Evolutionary conservation across 2,329 filamentous ascomycete genomes (phyloP).

Genomic region (Trichoderma koningii): DNA sequence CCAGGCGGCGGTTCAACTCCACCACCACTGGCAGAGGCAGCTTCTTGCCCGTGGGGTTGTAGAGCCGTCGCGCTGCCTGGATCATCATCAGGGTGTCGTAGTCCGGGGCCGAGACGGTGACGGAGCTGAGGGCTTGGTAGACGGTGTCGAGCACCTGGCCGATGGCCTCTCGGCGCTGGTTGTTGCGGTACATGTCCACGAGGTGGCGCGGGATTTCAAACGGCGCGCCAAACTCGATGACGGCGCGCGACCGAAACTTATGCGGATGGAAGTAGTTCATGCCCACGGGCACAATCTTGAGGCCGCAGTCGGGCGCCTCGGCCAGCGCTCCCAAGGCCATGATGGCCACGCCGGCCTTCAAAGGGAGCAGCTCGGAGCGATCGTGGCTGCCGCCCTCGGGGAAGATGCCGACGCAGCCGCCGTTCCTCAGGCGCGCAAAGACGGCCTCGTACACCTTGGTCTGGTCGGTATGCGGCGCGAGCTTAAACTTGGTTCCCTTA

Average conservation of each 20-base stretch:
- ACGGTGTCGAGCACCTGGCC: slow-evolving; percentile 82
- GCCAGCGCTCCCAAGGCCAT: slow-evolving; percentile 93
- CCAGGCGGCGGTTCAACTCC: slow-evolving; percentile 87
- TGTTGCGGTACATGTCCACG: slow-evolving; percentile 80
- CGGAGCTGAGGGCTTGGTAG: slow-evolving; percentile 79
- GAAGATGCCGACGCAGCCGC: slow-evolving; percentile 94
- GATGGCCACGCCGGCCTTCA: slow-evolving; percentile 96
- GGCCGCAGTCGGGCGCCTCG: slow-evolving; percentile 78
- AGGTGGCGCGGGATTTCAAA: slow-evolving; percentile 82
- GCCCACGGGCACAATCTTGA: slow-evolving; percentile 94
- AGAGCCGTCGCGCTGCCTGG: slow-evolving; percentile 87
- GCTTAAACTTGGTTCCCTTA: slow-evolving; percentile 78
- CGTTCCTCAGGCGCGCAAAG: slow-evolving; percentile 76
- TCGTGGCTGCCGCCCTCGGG: slow-evolving; percentile 97
- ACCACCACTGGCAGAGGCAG: slow-evolving; percentile 89
- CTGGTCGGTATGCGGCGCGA: slow-evolving; percentile 92
- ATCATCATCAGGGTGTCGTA: slow-evolving; percentile 97
- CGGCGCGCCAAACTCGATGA: slow-evolving; percentile 90
- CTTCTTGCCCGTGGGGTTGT: slow-evolving; percentile 93
- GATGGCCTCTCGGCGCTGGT: slow-evolving; percentile 83
- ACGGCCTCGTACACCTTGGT: slow-evolving; percentile 92
- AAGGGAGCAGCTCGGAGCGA: slow-evolving; percentile 82
- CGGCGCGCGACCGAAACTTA: slow-evolving; percentile 94
- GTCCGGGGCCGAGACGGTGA: slow-evolving; percentile 89
- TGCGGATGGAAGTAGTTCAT: slow-evolving; percentile 99